Evolutionary conservation across 2,329 filamentous ascomycete species (phyloP).

Genomic region (Paraconiothyrium sp.): DNA sequence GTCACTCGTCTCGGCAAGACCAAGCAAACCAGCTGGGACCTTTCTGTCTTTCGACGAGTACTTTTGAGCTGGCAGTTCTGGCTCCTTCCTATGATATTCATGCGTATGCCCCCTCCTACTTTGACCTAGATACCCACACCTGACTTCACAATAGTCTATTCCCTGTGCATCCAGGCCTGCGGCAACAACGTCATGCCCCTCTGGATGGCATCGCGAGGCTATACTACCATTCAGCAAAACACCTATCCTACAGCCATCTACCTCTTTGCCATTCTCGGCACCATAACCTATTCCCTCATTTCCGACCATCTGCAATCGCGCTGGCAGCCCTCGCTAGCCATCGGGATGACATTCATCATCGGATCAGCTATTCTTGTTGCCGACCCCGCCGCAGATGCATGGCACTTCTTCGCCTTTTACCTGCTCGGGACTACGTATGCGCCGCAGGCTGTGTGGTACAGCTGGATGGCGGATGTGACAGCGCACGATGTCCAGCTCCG

Average conservation of each 20-base stretch:
- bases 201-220: constrained; percentile 8
- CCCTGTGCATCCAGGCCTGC: constrained; percentile 10
- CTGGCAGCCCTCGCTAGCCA: constrained; percentile 8
- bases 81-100: constrained; percentile 8
- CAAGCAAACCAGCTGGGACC: constrained; percentile 10
- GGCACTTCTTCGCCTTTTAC: constrained; percentile 10
- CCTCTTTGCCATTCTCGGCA: constrained; percentile 5
- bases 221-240: constrained; percentile 5
- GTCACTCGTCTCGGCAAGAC: constrained; percentile 2
- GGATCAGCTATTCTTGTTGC: constrained; percentile 4
- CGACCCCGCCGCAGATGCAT: not conserved
- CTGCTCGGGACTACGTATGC: constrained; percentile 11
- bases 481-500: constrained; percentile 10
- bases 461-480: constrained; percentile 11
- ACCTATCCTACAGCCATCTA: constrained; percentile 9
- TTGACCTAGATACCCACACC: not conserved
- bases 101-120: not conserved
- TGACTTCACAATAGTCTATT: not conserved
- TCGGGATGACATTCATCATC: constrained; percentile 2
- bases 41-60: constrained; percentile 9
- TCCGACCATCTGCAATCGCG: constrained; percentile 7
- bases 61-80: constrained; percentile 10
- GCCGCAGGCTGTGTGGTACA: constrained; percentile 7
- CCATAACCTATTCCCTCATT: constrained; percentile 5
- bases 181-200: constrained; percentile 12